Conservation (phyloP, 805 yeast species). For the Spathaspora gorwiae region DNA sequence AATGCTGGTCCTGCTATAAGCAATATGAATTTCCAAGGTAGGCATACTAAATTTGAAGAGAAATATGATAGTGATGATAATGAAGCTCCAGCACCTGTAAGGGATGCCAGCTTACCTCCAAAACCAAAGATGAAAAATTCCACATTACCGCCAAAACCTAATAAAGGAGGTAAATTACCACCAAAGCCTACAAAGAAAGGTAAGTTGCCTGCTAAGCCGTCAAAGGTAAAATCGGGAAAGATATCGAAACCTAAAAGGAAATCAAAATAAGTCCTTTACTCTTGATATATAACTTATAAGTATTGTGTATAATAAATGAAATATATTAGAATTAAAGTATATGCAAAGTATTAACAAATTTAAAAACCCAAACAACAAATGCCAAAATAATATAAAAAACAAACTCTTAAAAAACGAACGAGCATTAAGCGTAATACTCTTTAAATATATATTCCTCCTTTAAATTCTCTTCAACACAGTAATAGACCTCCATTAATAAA, state of each 20-base stretch:
- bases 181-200: neutral
- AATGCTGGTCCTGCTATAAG: slow-evolving; percentile 35
- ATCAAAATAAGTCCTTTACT: no score
- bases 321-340: no score
- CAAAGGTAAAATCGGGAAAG: neutral
- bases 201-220: neutral
- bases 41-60: slow-evolving; percentile 33
- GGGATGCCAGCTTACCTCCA: neutral
- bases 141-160: neutral
- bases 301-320: no score
- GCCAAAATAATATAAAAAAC: neutral
- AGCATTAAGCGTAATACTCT: slow-evolving; percentile 21
- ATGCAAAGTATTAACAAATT: no score
- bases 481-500: slow-evolving; percentile 70
- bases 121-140: neutral
- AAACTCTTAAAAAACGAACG: neutral
- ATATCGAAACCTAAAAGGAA: slow-evolving; percentile 1
- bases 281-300: no score
- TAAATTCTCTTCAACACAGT: slow-evolving; percentile 52
- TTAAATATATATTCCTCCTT: slow-evolving; percentile 59
- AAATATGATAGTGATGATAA: slow-evolving; percentile 1
- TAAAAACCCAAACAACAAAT: neutral
- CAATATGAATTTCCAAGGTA: slow-evolving; percentile 31
- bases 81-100: neutral
- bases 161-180: neutral